Percentiles rank a stretch among this genome's conserved stretches.
phyloP scores from a whole-genome alignment of 352 stramenopile genomes.

The Phytophthora pseudosyringae region DNA sequence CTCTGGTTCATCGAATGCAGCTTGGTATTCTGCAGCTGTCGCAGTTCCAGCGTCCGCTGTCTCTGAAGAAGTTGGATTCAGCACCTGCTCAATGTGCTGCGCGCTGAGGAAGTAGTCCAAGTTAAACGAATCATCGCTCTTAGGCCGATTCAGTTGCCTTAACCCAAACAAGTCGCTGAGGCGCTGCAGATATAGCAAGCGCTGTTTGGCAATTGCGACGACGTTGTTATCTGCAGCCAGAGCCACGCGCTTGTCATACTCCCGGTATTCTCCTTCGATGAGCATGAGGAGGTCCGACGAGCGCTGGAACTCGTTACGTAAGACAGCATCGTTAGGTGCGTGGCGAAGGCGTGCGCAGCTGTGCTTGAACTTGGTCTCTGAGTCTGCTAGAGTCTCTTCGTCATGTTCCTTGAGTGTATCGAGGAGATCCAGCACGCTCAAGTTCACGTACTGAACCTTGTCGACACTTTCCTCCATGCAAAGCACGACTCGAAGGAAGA shows the following conservation, averaged over 20 bases:
- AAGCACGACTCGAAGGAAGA: slow-evolving; percentile 58
- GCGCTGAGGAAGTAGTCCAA: slow-evolving; percentile 60
- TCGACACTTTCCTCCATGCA: slow-evolving; percentile 67
- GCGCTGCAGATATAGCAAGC: slow-evolving; percentile 45
- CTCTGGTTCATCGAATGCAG: slow-evolving; percentile 6
- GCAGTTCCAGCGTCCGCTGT: not conserved
- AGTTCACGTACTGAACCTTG: slow-evolving; percentile 65
- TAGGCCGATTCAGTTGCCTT: slow-evolving; percentile 9
- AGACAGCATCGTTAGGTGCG: slow-evolving; percentile 60
- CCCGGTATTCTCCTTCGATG: slow-evolving; percentile 83
- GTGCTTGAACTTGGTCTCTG: slow-evolving; percentile 59
- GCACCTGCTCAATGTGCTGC: slow-evolving; percentile 53
- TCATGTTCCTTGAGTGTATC: slow-evolving; percentile 79
- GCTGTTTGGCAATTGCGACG: slow-evolving; percentile 52
- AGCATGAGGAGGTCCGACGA: slow-evolving; percentile 59
- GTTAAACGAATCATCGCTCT: slow-evolving; percentile 35
- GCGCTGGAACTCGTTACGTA: slow-evolving; percentile 66
- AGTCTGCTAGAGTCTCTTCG: slow-evolving; percentile 48
- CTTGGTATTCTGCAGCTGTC: not conserved
- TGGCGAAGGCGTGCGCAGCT: slow-evolving; percentile 72
- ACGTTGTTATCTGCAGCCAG: slow-evolving; percentile 66
- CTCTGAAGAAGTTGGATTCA: slow-evolving; percentile 15
- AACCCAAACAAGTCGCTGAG: slow-evolving; percentile 63
- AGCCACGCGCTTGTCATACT: slow-evolving; percentile 57
- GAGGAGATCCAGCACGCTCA: slow-evolving; percentile 78